phyloP scores from a whole-genome alignment of 2,329 filamentous ascomycete genomes.

The Tolypocladium ophioglossoides region DNA sequence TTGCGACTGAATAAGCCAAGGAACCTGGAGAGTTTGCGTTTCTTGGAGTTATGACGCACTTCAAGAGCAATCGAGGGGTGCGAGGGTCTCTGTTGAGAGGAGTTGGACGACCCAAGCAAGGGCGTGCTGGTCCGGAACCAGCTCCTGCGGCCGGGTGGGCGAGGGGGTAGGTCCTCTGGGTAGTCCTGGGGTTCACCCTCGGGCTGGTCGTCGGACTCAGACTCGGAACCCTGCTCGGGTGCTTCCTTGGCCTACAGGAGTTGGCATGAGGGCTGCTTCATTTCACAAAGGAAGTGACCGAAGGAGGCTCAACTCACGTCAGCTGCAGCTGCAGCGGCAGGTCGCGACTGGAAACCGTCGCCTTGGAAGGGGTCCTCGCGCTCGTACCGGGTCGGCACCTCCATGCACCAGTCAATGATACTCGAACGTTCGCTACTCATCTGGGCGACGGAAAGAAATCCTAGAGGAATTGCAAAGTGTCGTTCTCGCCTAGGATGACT shows the following conservation, averaged over 20 bases:
- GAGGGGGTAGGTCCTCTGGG: background rate
- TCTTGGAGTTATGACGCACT: conserved; percentile 5
- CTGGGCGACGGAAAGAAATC: background rate
- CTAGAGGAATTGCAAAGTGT: too few species aligned
- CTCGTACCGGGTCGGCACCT: conserved; percentile 23
- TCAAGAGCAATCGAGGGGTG: conserved; percentile 5
- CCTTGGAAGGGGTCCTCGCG: conserved; percentile 23
- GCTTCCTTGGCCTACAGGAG: background rate
- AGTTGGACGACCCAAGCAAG: conserved; percentile 10
- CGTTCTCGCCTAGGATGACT: background rate
- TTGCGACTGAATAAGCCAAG: conserved; percentile 16
- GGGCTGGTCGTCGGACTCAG: background rate
- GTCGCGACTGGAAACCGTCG: conserved; percentile 19
- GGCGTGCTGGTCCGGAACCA: conserved; percentile 17
- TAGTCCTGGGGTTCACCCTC: conserved; percentile 2
- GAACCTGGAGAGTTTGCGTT: conserved; percentile 1
- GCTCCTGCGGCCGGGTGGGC: conserved; percentile 10
- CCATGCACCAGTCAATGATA: conserved; percentile 19
- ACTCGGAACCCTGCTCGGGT: background rate
- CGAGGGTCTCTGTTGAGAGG: background rate
- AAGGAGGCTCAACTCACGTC: background rate
- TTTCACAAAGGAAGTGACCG: background rate
- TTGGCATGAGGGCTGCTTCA: background rate
- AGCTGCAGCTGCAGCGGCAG: background rate
- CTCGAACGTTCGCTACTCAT: background rate